A percentile compares a stretch with the other conserved stretches of the same genome.
phyloP scores from a whole-genome alignment of 2,329 filamentous ascomycete genomes.

The Cadophora malorum region DNA sequence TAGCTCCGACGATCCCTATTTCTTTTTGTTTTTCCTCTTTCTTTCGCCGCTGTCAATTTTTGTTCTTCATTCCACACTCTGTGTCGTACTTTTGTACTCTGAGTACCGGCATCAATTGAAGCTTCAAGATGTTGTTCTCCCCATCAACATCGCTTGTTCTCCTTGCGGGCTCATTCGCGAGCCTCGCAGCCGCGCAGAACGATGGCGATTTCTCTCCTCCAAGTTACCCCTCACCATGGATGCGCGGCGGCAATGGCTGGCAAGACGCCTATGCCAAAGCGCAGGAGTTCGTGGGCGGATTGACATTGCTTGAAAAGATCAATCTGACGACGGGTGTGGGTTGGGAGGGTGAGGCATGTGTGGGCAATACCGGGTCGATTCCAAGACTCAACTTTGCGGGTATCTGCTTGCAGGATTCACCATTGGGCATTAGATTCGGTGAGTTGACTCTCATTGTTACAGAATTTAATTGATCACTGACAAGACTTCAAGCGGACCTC shows the following conservation, averaged over 20 bases:
- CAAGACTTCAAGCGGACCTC: constrained; percentile 59
- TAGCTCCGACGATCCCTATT: constrained; percentile 12
- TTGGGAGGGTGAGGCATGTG: constrained; percentile 44
- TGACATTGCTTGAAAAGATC: constrained; percentile 86
- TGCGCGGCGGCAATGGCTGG: constrained; percentile 56
- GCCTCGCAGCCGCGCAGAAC: constrained; percentile 36
- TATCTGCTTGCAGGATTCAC: constrained; percentile 45
- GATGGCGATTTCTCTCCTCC: constrained; percentile 41
- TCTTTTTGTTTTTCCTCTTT: neutral
- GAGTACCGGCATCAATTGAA: constrained; percentile 5
- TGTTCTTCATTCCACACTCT: neutral
- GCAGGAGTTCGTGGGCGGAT: constrained; percentile 69
- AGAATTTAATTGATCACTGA: constrained; percentile 39
- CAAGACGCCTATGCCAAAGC: constrained; percentile 74
- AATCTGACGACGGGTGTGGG: constrained; percentile 87
- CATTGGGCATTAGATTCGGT: constrained; percentile 50
- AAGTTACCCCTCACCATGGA: constrained; percentile 46
- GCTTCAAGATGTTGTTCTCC: constrained; percentile 35
- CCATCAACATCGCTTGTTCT: constrained; percentile 28
- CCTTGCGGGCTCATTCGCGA: constrained; percentile 31
- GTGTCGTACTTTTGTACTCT: neutral
- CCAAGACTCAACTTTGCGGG: constrained; percentile 43
- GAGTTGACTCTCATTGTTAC: constrained; percentile 45
- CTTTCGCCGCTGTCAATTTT: neutral
- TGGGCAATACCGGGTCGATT: constrained; percentile 45